Percentiles rank a stretch among this genome's conserved stretches.
phyloP scores from a whole-genome alignment of 495 filamentous ascomycete genomes.

The Elaphomyces granulatus region DNA sequence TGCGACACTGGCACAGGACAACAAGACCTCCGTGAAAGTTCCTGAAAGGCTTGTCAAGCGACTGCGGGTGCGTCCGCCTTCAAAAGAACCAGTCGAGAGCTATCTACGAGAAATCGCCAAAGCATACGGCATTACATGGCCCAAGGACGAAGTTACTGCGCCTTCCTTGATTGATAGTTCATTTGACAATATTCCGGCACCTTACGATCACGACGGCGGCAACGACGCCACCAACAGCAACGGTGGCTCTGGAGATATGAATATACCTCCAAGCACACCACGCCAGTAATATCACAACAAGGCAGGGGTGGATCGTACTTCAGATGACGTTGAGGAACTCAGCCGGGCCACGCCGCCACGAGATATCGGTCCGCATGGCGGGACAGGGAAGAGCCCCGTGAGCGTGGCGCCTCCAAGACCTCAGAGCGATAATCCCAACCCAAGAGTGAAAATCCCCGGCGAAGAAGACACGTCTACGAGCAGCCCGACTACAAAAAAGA shows the following conservation, averaged over 20 bases:
- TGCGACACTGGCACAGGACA: too few relatives aligned
- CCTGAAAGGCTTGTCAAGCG: constrained; percentile 67
- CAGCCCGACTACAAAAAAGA: constrained; percentile 34
- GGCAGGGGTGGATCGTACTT: constrained; percentile 31
- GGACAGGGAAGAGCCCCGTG: constrained; percentile 60
- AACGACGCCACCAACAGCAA: too few relatives aligned
- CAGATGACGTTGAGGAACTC: too few relatives aligned
- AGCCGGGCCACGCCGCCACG: constrained; percentile 32
- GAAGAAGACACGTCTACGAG: constrained; percentile 29
- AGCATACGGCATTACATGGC: constrained; percentile 80
- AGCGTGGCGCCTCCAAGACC: constrained; percentile 78
- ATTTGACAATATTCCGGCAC: too few relatives aligned
- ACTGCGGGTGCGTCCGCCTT: constrained; percentile 65
- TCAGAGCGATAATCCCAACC: constrained; percentile 80
- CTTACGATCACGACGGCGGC: too few relatives aligned
- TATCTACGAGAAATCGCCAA: constrained; percentile 88
- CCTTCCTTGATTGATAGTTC: too few relatives aligned
- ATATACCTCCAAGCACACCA: constrained; percentile 14
- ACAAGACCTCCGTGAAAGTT: too few relatives aligned
- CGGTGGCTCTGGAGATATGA: too few relatives aligned
- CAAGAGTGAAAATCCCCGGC: constrained; percentile 65
- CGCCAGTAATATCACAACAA: constrained; percentile 13
- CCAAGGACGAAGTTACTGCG: constrained; percentile 33
- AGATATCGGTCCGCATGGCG: constrained; percentile 61
- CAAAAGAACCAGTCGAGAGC: constrained; percentile 61